Evolutionary conservation across 1,284 basidiomycete genomes (phyloP), one percentile per base, ranked within the genome.

Genomic region (Hypsizygus ulmarius): DNA sequence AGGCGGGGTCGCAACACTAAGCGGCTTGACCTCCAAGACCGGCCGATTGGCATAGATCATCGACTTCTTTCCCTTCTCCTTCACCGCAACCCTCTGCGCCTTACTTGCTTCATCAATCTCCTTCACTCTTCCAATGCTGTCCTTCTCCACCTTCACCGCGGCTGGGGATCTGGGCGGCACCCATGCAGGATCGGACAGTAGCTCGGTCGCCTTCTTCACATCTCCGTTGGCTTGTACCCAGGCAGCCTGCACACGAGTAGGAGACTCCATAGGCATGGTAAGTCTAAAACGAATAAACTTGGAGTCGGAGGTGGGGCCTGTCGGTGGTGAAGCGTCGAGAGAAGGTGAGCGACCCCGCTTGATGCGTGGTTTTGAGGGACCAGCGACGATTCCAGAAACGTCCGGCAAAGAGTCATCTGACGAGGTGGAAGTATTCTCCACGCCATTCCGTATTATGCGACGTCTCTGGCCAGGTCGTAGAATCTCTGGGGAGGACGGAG

Each of bases 1-100:
- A 10, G 66, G 64, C 25, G 79, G 75, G 9, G 76, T 73, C 10
- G 68, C 40, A 14, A 51, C 33, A 51, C 42, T 67, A 36, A 65
- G 64, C 16, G 63, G 53, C 47, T 66, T 71, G 43, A 63, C 65
- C 45, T 81, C 77, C 32, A 81, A 64, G 40, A 68, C 66, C 30
- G 71, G 63, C 49, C 84, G 78, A 53, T 82, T 84, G 42, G 82
- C 82, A 55, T 90, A 90, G 47, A 90, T 90, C 62, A 81, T 73
- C 9, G 87, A 90, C 61, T 80, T 84, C 63, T 85, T 87, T 9
- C 82, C 87, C 64, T 84, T 82, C 65, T 87, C 84, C 60, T 74
- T 82, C 47, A 73, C 73, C 29, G 81, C 79, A 15, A 74, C 76
- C 49, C 82, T 74, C 54, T 75, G 77, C 1, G 82, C 83, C 57